A percentile compares a stretch with the other conserved stretches of the same genome.
These are phyloP conservation scores for Ilyonectria destructans DNA, from an alignment of 2,329 filamentous ascomycete genomes.

Conservation along the genomic window DNA sequence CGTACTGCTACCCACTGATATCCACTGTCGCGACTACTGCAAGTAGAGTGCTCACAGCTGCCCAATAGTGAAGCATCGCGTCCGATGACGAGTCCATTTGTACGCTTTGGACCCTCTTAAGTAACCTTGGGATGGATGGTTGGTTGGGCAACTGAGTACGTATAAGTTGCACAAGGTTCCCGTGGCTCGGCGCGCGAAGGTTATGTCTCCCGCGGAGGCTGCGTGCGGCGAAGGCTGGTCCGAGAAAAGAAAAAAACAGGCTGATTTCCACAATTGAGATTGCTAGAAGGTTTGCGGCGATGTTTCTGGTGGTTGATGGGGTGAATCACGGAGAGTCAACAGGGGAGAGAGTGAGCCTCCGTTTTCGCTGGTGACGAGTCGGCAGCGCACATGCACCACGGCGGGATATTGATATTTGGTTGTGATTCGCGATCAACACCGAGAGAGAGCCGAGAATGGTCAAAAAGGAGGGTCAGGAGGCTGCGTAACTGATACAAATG, in stretches of 20 bases:
- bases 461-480: not conserved
- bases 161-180: constrained; percentile 17
- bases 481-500: not conserved
- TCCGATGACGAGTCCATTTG: not conserved
- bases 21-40: not conserved
- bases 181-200: constrained; percentile 24
- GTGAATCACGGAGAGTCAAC: constrained; percentile 12
- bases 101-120: not conserved
- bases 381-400: not conserved
- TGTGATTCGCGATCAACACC: not conserved
- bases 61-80: not conserved
- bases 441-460: not conserved
- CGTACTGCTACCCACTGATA: not conserved
- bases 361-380: not conserved
- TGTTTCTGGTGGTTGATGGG: constrained; percentile 21
- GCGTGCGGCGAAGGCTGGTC: not conserved
- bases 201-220: not conserved
- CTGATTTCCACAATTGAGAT: not conserved
- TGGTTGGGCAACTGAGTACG: constrained; percentile 43
- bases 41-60: not conserved
- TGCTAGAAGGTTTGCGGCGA: not conserved
- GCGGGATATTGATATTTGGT: not conserved
- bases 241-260: not conserved
- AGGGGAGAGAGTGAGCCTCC: not conserved
- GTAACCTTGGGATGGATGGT: constrained; percentile 30